phyloP scores from a whole-genome alignment of 805 yeast species.

The Dipodascus albidus region DNA sequence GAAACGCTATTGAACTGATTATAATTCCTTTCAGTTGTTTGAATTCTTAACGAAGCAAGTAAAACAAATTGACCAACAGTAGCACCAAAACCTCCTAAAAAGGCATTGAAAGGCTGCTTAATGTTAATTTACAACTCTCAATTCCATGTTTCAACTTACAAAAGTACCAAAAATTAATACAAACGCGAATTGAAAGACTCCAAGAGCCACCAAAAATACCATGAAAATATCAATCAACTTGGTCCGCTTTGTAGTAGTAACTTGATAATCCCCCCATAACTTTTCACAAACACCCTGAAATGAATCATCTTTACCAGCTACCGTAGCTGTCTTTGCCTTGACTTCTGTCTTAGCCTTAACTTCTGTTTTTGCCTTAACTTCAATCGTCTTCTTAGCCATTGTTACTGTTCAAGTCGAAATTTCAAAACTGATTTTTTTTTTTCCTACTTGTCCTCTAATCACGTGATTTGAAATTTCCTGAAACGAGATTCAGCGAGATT shows the following conservation, averaged over 20 bases:
- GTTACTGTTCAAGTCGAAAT: not conserved
- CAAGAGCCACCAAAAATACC: conserved; percentile 61
- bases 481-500: not conserved
- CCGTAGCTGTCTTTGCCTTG: not conserved
- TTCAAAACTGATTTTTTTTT: not conserved
- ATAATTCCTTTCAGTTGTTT: conserved; percentile 34
- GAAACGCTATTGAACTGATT: conserved; percentile 32
- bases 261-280: conserved; percentile 17
- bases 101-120: conserved; percentile 80
- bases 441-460: not conserved
- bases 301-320: not conserved
- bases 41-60: conserved; percentile 62
- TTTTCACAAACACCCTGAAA: conserved; percentile 14
- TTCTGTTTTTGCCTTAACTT: not conserved
- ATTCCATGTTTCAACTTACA: conserved; percentile 19
- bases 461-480: too few species aligned
- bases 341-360: not conserved
- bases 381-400: not conserved
- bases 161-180: conserved; percentile 71
- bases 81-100: conserved; percentile 80
- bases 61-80: conserved; percentile 92
- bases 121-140: not conserved
- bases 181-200: conserved; percentile 68
- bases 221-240: conserved; percentile 71
- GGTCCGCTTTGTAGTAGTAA: conserved; percentile 20